These are phyloP conservation scores for Xerocomus amazonicus DNA, from an alignment of 1,284 basidiomycete species.

Conservation along the genomic window DNA sequence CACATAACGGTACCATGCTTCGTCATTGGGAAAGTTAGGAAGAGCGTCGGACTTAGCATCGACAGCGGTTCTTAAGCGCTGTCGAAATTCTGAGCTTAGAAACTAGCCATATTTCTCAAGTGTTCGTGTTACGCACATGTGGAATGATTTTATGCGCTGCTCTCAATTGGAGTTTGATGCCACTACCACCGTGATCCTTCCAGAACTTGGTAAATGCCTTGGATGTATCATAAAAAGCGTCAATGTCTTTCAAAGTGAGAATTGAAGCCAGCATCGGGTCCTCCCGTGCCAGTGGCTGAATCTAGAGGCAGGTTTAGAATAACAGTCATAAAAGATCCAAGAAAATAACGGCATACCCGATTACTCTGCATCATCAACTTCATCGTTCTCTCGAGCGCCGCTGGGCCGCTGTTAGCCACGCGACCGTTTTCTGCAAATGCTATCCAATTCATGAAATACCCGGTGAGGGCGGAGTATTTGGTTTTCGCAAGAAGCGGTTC, in stretches of 20 bases:
- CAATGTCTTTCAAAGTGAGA: constrained; percentile 12
- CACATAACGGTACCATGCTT: constrained; percentile 28
- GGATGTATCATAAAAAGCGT: constrained; percentile 28
- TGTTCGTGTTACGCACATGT: constrained; percentile 19
- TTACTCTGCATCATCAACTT: constrained; percentile 10
- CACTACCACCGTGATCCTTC: constrained; percentile 14
- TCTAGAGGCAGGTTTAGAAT: constrained; percentile 8
- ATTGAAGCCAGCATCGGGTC: constrained; percentile 2
- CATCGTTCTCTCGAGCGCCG: constrained; percentile 1
- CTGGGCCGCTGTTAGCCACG: constrained; percentile 6
- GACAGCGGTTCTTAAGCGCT: constrained; percentile 22
- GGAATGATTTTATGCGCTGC: constrained; percentile 22
- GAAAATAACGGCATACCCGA: constrained; percentile 12
- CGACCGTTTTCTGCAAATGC: constrained; percentile 15
- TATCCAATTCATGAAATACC: constrained; percentile 48
- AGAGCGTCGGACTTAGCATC: constrained; percentile 15
- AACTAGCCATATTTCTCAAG: background rate
- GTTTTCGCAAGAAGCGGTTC: constrained; percentile 33
- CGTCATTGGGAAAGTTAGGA: constrained; percentile 22
- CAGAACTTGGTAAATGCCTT: constrained; percentile 27
- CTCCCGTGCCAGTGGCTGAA: constrained; percentile 2
- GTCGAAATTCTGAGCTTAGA: background rate
- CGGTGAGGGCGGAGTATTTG: constrained; percentile 33
- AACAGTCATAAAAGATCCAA: background rate
- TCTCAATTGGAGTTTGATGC: constrained; percentile 21